Evolutionary conservation across 2,329 filamentous ascomycete genomes (phyloP), one percentile per base, ranked within the genome.

Genomic region (Pseudopithomyces maydicus): DNA sequence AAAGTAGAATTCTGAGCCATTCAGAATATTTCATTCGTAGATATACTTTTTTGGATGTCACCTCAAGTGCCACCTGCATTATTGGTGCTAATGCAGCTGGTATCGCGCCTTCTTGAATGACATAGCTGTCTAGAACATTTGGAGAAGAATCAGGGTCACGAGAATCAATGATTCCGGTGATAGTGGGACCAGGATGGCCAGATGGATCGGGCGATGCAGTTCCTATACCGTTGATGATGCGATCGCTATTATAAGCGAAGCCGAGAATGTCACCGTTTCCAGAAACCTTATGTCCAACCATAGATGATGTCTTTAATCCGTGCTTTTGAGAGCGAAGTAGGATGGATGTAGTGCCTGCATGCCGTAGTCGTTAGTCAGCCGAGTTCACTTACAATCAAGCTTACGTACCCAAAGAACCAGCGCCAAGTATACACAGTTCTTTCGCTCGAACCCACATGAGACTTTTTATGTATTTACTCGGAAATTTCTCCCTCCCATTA

Each of bases 361-460:
- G 14, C 14, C 35, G 35, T 5, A 29, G 26, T 8, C 26, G 4
- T 17, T 3, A 38, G 35, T 38, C 35, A 29, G 26, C 8, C 26
- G 26, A 8, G 4, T 29, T 29, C 26, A 8, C 26, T 29, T 8
- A 8, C 8, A 38, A 11, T 5, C 26, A 29, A 29, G 26, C 26
- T 29, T 29, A 38, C 35, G 12, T 88, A 1, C 86, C 87, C 14
- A 90, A 78, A 26, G 84, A 77, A 1, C 87, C 88, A 1, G 88
- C 88, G 4, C 87, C 88, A 11, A 90, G 79, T 66, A 90, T 89
- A 6, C 88, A 85, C 22, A 85, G 83, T 62, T 87, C 82, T 68
- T 81, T 85, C 65, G 87, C 87, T 57, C 87, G 81, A 51, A 90
- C 86, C 86, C 86, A 89, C 82, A 88, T 85, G 1, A 89, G 77